These are phyloP conservation scores for Penicillium sp. DNA, from an alignment of 2,329 filamentous ascomycete genomes.

Conservation along the genomic window DNA sequence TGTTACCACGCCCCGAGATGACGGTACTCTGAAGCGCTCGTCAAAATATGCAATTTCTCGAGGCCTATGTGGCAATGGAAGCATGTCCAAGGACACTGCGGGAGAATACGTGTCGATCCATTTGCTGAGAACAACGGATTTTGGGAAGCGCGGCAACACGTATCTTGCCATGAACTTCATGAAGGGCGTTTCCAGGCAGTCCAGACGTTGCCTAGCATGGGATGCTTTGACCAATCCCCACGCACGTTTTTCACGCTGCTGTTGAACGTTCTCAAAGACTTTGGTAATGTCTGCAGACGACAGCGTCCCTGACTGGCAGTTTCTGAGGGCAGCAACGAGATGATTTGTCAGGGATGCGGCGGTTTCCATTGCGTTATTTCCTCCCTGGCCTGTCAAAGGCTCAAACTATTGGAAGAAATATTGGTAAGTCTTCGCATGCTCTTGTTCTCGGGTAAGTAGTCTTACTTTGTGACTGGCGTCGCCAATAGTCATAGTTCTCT, in stretches of 20 bases:
- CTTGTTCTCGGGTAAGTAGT: neutral
- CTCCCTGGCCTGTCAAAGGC: conserved; percentile 17
- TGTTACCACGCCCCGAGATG: neutral
- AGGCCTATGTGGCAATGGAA: conserved; percentile 2
- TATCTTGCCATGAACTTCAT: conserved; percentile 9
- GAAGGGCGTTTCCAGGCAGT: conserved; percentile 14
- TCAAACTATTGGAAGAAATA: conserved; percentile 6
- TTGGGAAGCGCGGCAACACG: conserved; percentile 6
- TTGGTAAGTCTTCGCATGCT: neutral
- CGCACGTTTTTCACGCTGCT: conserved; percentile 10
- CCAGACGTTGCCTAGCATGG: conserved; percentile 14
- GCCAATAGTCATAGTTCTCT: conserved; percentile 14
- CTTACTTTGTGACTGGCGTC: conserved; percentile 18
- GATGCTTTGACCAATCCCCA: conserved; percentile 8
- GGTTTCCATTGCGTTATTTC: conserved; percentile 20
- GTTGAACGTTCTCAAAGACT: conserved; percentile 9
- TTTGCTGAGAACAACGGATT: neutral
- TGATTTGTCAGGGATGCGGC: conserved; percentile 17
- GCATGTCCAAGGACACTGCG: conserved; percentile 11
- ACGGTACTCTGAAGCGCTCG: conserved; percentile 5
- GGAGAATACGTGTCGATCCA: conserved; percentile 6
- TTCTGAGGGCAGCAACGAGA: conserved; percentile 4
- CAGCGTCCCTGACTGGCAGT: neutral
- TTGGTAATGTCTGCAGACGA: conserved; percentile 2
- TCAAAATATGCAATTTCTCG: conserved; percentile 9